Percentiles rank a stretch among this genome's conserved stretches.
Conservation (phyloP, 495 filamentous ascomycete genomes). For the Neurospora sp. region DNA sequence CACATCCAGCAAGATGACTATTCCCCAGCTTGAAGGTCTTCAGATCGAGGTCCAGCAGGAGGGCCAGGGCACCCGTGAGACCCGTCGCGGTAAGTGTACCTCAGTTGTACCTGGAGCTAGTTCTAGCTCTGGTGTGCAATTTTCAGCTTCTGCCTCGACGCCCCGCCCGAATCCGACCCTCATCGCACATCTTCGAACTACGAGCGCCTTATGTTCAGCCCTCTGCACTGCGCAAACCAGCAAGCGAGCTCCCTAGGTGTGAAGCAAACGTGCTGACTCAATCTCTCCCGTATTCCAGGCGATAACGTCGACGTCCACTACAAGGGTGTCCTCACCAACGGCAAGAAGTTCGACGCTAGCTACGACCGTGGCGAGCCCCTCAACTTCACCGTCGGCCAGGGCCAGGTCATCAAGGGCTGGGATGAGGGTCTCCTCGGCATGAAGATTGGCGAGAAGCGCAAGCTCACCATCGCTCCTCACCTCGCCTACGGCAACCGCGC, state of each 20-base stretch:
- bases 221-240: neutral
- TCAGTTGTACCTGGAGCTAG: neutral
- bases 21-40: slow-evolving; percentile 22
- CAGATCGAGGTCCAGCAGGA: slow-evolving; percentile 13
- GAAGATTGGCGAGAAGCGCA: slow-evolving; percentile 78
- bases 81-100: slow-evolving; percentile 18
- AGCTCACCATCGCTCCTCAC: slow-evolving; percentile 66
- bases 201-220: neutral
- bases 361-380: slow-evolving; percentile 60
- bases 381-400: slow-evolving; percentile 57
- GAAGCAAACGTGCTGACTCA: neutral
- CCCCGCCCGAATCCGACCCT: neutral
- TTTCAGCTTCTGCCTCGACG: neutral
- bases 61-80: slow-evolving; percentile 19
- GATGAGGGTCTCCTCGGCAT: slow-evolving; percentile 77
- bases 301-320: slow-evolving; percentile 25
- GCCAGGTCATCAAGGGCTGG: slow-evolving; percentile 76
- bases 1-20: slow-evolving; percentile 18
- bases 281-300: slow-evolving; percentile 5
- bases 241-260: neutral
- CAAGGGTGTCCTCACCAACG: slow-evolving; percentile 20
- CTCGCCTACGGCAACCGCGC: slow-evolving; percentile 62
- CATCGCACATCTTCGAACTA: neutral
- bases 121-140: neutral
- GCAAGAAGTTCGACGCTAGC: slow-evolving; percentile 27